Evolutionary conservation across 179 eudicot species (phyloP).

Genomic region (Beta lomatogona): DNA sequence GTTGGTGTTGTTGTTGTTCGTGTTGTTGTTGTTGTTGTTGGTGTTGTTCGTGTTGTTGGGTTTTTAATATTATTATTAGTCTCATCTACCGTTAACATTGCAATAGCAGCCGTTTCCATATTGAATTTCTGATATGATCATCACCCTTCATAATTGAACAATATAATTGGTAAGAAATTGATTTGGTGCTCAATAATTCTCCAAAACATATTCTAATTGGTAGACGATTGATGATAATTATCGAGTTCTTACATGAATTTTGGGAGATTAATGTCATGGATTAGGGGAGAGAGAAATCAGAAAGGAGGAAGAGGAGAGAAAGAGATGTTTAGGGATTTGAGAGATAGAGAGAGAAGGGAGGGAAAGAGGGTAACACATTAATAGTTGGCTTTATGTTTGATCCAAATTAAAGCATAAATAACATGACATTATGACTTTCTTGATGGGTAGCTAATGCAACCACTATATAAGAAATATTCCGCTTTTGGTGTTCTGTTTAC

Average conservation of each 20-base stretch:
- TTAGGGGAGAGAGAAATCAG: not conserved
- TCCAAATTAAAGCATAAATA: not conserved
- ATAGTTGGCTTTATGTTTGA: not conserved
- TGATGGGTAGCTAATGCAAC: not conserved
- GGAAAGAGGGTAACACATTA: not conserved
- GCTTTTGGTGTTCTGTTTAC: too few species aligned
- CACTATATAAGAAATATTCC: too few species aligned
- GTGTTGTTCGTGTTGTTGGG: not conserved
- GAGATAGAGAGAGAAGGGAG: not conserved
- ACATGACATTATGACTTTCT: not conserved
- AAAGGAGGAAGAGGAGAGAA: not conserved
- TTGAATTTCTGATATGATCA: not conserved
- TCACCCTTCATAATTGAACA: not conserved
- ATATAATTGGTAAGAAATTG: not conserved
- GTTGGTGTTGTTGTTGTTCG: not conserved
- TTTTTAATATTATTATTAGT: slow-evolving; percentile 3
- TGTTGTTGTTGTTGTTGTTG: not conserved
- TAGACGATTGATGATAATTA: not conserved
- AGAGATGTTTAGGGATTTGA: not conserved
- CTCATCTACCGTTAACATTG: slow-evolving; percentile 12
- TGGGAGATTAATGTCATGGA: not conserved
- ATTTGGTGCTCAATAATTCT: not conserved
- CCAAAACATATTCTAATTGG: not conserved
- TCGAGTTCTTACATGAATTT: not conserved
- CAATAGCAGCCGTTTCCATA: not conserved